phyloP scores from a whole-genome alignment of 768 basidiomycete species.

The Collybiopsis confluens region DNA sequence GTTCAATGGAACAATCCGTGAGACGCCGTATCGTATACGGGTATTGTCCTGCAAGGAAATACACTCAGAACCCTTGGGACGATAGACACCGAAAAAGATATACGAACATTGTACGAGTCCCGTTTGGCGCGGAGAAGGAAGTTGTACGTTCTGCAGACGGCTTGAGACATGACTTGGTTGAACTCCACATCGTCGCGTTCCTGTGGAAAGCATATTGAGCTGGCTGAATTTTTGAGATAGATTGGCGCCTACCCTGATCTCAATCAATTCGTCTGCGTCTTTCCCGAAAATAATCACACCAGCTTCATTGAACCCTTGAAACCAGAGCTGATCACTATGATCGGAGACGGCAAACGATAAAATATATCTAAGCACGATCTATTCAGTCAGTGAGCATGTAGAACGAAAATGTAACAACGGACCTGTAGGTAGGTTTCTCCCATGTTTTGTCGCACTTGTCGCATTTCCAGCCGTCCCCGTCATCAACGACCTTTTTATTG shows the following conservation, averaged over 20 bases:
- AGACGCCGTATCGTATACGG: constrained; percentile 81
- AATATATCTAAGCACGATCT: constrained; percentile 54
- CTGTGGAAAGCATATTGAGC: constrained; percentile 27
- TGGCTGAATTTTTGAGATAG: background rate
- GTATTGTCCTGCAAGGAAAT: constrained; percentile 71
- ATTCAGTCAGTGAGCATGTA: no score
- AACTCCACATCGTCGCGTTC: constrained; percentile 57
- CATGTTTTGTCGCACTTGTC: constrained; percentile 85
- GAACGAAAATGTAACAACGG: no score
- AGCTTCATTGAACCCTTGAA: constrained; percentile 93
- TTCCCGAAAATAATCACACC: constrained; percentile 74
- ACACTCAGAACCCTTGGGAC: no score
- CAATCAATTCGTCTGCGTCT: constrained; percentile 72
- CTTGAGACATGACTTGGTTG: constrained; percentile 54
- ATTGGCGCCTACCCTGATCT: constrained; percentile 53
- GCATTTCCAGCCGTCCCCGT: constrained; percentile 76
- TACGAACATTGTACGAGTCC: constrained; percentile 81
- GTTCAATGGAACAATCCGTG: constrained; percentile 59
- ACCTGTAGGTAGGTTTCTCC: constrained; percentile 78
- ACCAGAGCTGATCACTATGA: constrained; percentile 84
- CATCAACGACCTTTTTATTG: constrained; percentile 83
- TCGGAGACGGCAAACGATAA: constrained; percentile 87
- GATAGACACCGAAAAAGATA: no score
- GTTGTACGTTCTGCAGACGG: constrained; percentile 69
- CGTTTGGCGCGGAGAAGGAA: constrained; percentile 85